Evolutionary conservation across 306 rosid genomes (phyloP).

Genomic region (Sicyos baderoa): DNA sequence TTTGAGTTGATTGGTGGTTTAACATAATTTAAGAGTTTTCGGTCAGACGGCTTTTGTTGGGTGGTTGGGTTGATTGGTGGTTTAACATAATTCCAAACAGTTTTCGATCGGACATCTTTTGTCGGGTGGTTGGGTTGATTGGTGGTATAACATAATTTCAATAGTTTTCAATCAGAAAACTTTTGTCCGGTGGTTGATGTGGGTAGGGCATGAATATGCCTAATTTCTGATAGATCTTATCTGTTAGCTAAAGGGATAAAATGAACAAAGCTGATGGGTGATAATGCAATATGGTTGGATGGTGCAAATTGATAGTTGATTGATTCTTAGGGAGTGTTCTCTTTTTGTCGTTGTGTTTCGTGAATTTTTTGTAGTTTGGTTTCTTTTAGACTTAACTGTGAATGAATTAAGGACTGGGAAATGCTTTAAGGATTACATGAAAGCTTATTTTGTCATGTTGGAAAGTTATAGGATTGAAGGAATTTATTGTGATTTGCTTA

Average conservation of each 20-base stretch:
- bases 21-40: too few relatives aligned
- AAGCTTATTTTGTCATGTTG: background rate
- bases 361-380: background rate
- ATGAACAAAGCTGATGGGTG: background rate
- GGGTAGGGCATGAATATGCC: background rate
- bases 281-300: background rate
- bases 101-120: background rate
- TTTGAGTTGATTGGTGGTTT: too few relatives aligned
- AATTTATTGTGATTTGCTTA: background rate
- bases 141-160: too few relatives aligned
- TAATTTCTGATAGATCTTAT: background rate
- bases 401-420: too few relatives aligned
- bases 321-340: background rate
- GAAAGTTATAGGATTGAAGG: background rate
- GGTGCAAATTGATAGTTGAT: background rate
- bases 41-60: background rate
- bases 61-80: too few relatives aligned
- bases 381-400: slow-evolving; percentile 2
- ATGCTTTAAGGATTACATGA: background rate
- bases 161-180: background rate
- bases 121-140: too few relatives aligned
- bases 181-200: background rate
- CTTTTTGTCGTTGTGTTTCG: background rate
- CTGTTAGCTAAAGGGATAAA: background rate
- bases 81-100: too few relatives aligned